phyloP scores from a whole-genome alignment of 2,329 filamentous ascomycete genomes.

The Talaromyces albobiverticillius region DNA sequence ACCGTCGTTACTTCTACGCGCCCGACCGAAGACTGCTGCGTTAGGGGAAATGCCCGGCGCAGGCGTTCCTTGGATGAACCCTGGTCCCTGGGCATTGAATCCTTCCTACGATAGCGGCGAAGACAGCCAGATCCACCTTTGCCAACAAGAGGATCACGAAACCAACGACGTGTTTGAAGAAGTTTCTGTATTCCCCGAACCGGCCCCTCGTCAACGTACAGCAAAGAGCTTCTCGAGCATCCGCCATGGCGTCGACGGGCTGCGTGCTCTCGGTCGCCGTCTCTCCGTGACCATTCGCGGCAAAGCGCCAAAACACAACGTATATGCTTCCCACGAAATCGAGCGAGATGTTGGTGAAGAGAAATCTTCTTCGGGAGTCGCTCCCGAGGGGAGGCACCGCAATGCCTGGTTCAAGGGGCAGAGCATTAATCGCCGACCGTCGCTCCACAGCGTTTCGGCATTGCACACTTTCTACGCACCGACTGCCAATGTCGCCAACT shows the following conservation, averaged over 20 bases:
- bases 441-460: conserved; percentile 33
- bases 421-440: conserved; percentile 34
- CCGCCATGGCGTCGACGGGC: conserved; percentile 39
- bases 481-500: conserved; percentile 25
- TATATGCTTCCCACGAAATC: conserved; percentile 15
- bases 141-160: conserved; percentile 23
- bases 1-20: conserved; percentile 36
- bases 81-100: conserved; percentile 11
- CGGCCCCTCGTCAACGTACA: conserved; percentile 29
- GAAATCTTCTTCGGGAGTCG: conserved; percentile 11
- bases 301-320: conserved; percentile 32
- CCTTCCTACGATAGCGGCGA: conserved; percentile 8
- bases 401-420: conserved; percentile 27
- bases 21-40: conserved; percentile 37
- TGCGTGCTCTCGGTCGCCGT: conserved; percentile 40
- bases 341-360: conserved; percentile 2
- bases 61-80: conserved; percentile 10
- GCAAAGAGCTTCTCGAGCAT: conserved; percentile 43
- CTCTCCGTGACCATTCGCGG: conserved; percentile 39
- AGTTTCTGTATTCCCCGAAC: conserved; percentile 29
- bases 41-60: conserved; percentile 13
- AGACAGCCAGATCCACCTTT: conserved; percentile 17
- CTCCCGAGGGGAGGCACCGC: conserved; percentile 21
- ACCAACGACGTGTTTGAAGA: conserved; percentile 30
- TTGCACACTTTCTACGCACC: conserved; percentile 33